Base-by-base conservation (phyloP, 495 filamentous ascomycete genomes). In the Neurospora terricola region DNA sequence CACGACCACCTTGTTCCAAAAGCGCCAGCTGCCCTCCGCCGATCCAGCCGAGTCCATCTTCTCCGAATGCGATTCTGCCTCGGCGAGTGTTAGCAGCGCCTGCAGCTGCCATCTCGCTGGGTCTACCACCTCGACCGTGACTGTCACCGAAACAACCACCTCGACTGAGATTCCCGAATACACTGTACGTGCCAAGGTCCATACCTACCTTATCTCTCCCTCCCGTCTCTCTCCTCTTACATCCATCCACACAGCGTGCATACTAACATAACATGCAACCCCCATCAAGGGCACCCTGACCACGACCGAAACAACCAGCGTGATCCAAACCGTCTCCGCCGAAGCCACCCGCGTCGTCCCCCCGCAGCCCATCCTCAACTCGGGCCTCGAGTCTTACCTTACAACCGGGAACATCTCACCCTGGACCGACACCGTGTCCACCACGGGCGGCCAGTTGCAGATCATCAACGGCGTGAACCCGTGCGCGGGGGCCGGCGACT, bases 21-120 rank as follows among this genome's bases (percentile, higher is more conserved):
- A 73, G 72, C 71, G 73, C 27, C 38, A 23, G 70, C 23, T 71
- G 39, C 39, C 39, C 62, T 18, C 18, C 73, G 37, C 30, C 66
- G 70, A 69, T 21, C 70, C 69, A 14, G 12, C 37, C 7, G 75
- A 59, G 11, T 69, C 69, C 34, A 77, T 77, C 40, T 30, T 73
- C 38, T 73, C 73, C 23, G 14, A 71, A 40, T 75, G 74, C 74
- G 66, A 38, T 4, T 69, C 72, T 68, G 71, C 68, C 68, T 62
- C 69, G 11, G 54, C 21, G 14, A 70, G 72, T 39, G 70, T 78
- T 68, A 76, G 75, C 76, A 78, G 72, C 23, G 76, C 76, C 62
- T 78, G 76, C 75, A 72, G 73, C 72, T 78, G 75, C 72, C 40
- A 73, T 72, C 68, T 78, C 42, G 70, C 75, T 2, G 68, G 72